Evolutionary conservation across 805 yeast genomes (phyloP), one percentile per base, ranked within the genome.

Genomic region (Yamadazyma nakazawae): DNA sequence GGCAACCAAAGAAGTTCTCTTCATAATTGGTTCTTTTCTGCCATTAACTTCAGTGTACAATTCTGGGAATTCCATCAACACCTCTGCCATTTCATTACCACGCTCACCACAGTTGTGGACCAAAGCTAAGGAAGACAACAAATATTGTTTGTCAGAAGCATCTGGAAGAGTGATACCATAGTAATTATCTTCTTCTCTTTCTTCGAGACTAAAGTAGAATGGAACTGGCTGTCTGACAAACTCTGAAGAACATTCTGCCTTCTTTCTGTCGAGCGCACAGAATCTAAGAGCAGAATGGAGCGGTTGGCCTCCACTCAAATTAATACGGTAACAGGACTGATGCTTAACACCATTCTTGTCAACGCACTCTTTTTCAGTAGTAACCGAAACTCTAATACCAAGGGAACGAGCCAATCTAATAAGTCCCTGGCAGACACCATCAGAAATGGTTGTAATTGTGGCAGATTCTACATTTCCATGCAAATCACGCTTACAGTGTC

Each of bases 71-170:
- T 94, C 99, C 97, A 92, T 91, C 70, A 94, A 79, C 32, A 94
- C 99, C 73, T 94, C 99, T 45, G 98, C 97, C 98, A 94, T 94
- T 76, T 94, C 99, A 62, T 94, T 94, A 66, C 99, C 99, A 53
- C 99, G 72, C 76, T 92, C 99, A 64, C 98, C 98, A 67, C 88
- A 76, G 46, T 54, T 55, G 37, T 54, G 57, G 14, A 52, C 60
- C 10, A 70, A 47, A 17, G 68, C 65, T 53, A 61, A 48, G 50
- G 67, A 66, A 4, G 75, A 58, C 47, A 75, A 56, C 56, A 75
- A 54, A 56, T 68, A 75, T 59, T 64, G 63, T 47, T 72, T 74
- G 57, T 75, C 79, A 34, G 74, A 56, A 16, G 57, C 57, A 12
- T 64, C 63, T 34, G 61, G 57, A 43, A 72, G 61, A 21, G 79